Evolutionary conservation across 2,329 filamentous ascomycete species (phyloP), one percentile per base, ranked within the genome.

Genomic region (Scopulariopsis brevicaulis): DNA sequence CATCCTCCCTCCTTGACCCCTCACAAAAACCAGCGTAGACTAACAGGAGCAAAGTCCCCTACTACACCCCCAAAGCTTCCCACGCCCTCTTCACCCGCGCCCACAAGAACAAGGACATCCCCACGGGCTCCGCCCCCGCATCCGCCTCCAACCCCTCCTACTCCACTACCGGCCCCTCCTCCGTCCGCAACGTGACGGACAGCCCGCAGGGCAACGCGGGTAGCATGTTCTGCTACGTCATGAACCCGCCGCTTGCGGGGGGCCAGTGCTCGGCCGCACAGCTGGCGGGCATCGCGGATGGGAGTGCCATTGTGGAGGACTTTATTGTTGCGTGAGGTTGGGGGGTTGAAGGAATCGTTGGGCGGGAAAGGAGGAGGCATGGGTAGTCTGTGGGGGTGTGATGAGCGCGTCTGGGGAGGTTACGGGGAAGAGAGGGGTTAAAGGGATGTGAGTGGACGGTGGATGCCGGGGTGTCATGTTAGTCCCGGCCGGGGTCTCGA

Each of bases 61-160:
- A 76, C 57, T 83, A 82, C 65, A 83, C 85, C 69, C 83, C 83
- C 12, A 73, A 80, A 64, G 82, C 81, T 3, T 73, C 81, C 1
- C 76, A 85, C 58, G 76, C 79, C 61, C 70, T 85, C 50, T 86
- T 87, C 64, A 77, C 80, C 25, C 78, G 85, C 35, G 81, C 83
- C 52, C 71, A 87, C 62, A 71, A 73, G 56, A 79, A 79, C 12
- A 77, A 74, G 60, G 77, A 82, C 53, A 69, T 85, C 35, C 74
- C 82, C 1, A 79, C 77, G 1, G 83, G 85, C 40, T 75, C 77
- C 52, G 63, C 69, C 1, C 73, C 84, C 51, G 62, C 57, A 60
- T 66, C 65, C 63, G 63, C 63, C 60, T 64, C 55, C 60, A 63
- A 62, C 65, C 68, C 62, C 70, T 73, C 70, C 71, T 74, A 34